Evolutionary conservation across 305 asterid species (phyloP).

Genomic region (Solanum aculeatissimum): DNA sequence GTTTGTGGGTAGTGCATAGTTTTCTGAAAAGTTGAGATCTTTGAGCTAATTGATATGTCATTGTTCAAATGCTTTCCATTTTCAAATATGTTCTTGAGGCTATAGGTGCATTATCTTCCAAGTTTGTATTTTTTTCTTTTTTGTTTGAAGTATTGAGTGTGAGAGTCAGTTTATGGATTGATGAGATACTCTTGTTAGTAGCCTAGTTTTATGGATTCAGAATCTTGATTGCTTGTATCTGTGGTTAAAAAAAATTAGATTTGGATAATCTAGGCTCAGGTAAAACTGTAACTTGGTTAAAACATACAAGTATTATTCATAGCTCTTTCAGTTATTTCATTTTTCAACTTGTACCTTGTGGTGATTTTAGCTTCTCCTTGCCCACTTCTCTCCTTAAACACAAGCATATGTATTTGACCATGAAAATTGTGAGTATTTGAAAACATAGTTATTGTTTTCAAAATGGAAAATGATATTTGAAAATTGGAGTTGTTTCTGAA

Average conservation of each 20-base stretch:
- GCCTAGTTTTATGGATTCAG: background rate
- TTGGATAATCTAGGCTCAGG: background rate
- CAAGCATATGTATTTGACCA: background rate
- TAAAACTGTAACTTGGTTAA: background rate
- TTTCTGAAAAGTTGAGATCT: background rate
- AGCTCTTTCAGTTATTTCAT: background rate
- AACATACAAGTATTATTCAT: background rate
- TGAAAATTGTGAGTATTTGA: background rate
- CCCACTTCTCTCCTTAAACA: background rate
- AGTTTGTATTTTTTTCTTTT: background rate
- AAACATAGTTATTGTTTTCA: background rate
- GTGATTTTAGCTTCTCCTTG: background rate
- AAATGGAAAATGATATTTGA: background rate
- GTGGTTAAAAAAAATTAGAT: background rate
- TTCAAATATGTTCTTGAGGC: background rate
- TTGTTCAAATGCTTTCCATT: background rate
- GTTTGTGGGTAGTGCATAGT: background rate
- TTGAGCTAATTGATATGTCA: background rate
- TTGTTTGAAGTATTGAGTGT: background rate
- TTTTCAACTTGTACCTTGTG: background rate
- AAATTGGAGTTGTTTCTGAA: background rate
- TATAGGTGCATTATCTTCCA: background rate
- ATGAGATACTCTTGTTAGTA: background rate
- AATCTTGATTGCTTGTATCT: background rate
- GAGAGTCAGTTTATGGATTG: background rate